Conservation (phyloP, 1,284 basidiomycete species). For the Heterobasidion occidentale region DNA sequence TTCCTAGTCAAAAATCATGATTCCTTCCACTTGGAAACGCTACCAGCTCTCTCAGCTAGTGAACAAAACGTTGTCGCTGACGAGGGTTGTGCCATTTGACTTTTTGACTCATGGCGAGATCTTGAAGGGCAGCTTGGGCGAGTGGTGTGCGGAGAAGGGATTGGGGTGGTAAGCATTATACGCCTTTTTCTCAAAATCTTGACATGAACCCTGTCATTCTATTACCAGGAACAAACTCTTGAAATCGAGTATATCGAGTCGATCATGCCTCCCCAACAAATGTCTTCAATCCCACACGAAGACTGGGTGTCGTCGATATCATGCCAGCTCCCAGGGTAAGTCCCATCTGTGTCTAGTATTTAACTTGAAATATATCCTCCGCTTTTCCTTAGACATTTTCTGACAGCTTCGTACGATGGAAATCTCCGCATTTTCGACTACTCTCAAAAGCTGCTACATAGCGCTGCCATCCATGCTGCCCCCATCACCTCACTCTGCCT, state of each 20-base stretch:
- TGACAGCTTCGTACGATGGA: constrained; percentile 81
- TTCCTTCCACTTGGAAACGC: constrained; percentile 85
- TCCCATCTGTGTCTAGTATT: constrained; percentile 5
- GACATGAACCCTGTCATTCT: constrained; percentile 8
- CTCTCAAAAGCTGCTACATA: constrained; percentile 46
- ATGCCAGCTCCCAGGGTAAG: constrained; percentile 62
- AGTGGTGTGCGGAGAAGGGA: constrained; percentile 72
- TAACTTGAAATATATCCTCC: background rate
- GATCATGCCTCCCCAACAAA: constrained; percentile 82
- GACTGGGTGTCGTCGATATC: constrained; percentile 92
- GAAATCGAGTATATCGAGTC: constrained; percentile 94
- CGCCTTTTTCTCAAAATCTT: background rate
- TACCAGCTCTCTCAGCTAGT: constrained; percentile 98
- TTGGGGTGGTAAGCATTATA: constrained; percentile 47
- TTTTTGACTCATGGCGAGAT: constrained; percentile 85
- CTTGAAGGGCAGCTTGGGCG: constrained; percentile 64
- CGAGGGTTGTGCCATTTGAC: constrained; percentile 84
- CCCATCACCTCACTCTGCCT: constrained; percentile 71
- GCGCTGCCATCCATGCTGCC: constrained; percentile 47
- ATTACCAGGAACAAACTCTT: constrained; percentile 73
- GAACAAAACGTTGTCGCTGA: constrained; percentile 83
- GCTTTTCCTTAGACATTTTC: constrained; percentile 44
- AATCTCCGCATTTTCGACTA: constrained; percentile 69
- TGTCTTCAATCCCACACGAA: constrained; percentile 79
- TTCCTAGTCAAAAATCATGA: constrained; percentile 90